Evolutionary conservation across 179 eudicot species (phyloP), one percentile per base, ranked within the genome.

Genomic region (Spergularia azorica): DNA sequence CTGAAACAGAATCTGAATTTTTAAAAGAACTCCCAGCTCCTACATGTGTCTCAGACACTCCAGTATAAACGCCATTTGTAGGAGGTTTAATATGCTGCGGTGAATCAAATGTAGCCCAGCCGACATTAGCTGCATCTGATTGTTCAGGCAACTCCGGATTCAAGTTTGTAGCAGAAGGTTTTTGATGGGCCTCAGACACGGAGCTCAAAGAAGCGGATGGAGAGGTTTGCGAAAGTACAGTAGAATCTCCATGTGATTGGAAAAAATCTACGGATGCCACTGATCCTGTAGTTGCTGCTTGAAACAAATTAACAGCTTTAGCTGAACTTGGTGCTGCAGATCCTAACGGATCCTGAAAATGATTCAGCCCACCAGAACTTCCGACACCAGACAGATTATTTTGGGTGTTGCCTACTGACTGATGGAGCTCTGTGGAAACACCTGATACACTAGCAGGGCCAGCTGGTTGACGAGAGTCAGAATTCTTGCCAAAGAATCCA

Each of bases 61-160:
- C 68, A 82, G 81, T 68, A 76, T 71, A 68, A 8, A 79, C 76
- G 77, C 78, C 58, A 15, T 68, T 74, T 11, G 71, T 62, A 69
- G 64, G 56, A 43, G 87, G 48, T 36, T 69, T 52, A 39, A 20
- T 36, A 26, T 26, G 32, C 32, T 26, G 32, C 58, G 92, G 89
- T 48, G 67, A 16, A 83, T 88, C 97, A 89, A 92, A 90, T 63
- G 92, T 89, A 59, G 96, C 97, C 97, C 98, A 94, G 55, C 90
- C 96, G 56, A 75, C 92, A 81, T 87, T 75, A 56, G 79, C 81
- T 48, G 82, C 80, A 36, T 73, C 81, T 39, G 82, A 79, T 66
- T 56, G 76, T 70, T 86, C 81, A 2, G 76, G 48, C 64, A 83
- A 62, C 76, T 74, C 86, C 36, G 72, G 82, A 62, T 71, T 65